Evolutionary conservation across 2,329 filamentous ascomycete genomes (phyloP), one percentile per base, ranked within the genome.

Genomic region (Monosporascus ibericus): DNA sequence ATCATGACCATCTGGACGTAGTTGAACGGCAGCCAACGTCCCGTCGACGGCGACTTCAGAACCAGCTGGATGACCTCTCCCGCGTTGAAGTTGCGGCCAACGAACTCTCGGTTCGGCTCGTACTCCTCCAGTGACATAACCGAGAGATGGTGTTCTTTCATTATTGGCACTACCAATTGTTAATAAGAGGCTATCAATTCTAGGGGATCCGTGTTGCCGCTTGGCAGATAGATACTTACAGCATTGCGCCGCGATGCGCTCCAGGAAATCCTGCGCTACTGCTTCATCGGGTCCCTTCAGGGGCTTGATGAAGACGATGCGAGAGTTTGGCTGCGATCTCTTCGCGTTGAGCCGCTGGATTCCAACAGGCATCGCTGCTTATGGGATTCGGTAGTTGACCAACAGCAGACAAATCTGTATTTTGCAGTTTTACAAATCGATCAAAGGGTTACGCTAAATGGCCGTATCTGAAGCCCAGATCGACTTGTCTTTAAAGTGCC

Each of bases 1-100:
- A 95, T 92, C 90, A 95, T 95, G 59, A 95, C 89, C 88, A 94
- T 92, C 70, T 94, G 88, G 17, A 95, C 88, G 64, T 91, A 90
- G 55, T 83, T 77, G 64, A 94, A 91, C 0, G 88, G 87, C 22
- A 95, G 74, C 90, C 90, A 95, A 53, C 74, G 79, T 25, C 82
- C 81, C 0, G 78, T 80, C 5, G 72, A 74, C 0, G 77, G 79
- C 0, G 87, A 82, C 60, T 86, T 86, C 25, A 95, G 78, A 1
- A 95, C 90, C 1, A 95, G 78, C 70, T 95, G 90, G 48, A 95
- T 83, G 37, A 92, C 86, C 67, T 95, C 90, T 36, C 90, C 91
- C 7, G 86, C 87, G 60, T 95, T 95, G 76, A 95, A 95, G 66
- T 95, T 95, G 51, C 90, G 87, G 3, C 90, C 90, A 40, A 90